Percentiles rank a stretch among this genome's conserved stretches.
Evolutionary conservation across 2,329 filamentous ascomycete species (phyloP).

Genomic region (Bipolaris gigantea): DNA sequence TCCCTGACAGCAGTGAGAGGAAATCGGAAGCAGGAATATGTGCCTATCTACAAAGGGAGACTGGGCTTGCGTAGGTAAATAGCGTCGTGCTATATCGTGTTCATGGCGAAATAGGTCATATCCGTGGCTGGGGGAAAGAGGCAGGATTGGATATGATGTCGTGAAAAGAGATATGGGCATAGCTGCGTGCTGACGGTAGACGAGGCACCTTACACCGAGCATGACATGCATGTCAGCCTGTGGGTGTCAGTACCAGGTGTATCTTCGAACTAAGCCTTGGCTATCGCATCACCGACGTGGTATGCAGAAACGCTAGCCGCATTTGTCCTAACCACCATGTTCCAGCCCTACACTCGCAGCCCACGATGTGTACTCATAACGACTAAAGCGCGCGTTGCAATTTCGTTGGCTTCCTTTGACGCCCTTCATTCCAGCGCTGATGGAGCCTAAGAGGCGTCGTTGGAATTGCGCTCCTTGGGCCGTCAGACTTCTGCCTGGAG

Average conservation of each 20-base stretch:
- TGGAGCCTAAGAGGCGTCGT: neutral
- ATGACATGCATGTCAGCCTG: neutral
- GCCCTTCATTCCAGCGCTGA: neutral
- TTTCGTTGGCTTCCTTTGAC: neutral
- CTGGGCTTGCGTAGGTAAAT: neutral
- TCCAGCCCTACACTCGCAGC: neutral
- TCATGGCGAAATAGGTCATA: neutral
- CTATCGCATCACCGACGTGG: neutral
- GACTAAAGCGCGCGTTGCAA: neutral
- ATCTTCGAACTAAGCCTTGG: neutral
- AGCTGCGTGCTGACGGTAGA: too few species aligned
- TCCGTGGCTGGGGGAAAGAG: neutral
- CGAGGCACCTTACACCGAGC: neutral
- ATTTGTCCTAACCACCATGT: neutral
- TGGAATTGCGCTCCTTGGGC: too few species aligned
- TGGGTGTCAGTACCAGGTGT: neutral
- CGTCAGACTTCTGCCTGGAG: slow-evolving; percentile 6
- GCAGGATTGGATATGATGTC: neutral
- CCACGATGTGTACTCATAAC: neutral
- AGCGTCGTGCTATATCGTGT: neutral
- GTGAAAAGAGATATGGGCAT: neutral
- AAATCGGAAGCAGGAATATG: too few species aligned
- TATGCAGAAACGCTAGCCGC: slow-evolving; percentile 1
- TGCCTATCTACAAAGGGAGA: neutral
- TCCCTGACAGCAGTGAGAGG: neutral